Evolutionary conservation across 2,329 filamentous ascomycete genomes (phyloP).

Genomic region (Diatrype stigma): DNA sequence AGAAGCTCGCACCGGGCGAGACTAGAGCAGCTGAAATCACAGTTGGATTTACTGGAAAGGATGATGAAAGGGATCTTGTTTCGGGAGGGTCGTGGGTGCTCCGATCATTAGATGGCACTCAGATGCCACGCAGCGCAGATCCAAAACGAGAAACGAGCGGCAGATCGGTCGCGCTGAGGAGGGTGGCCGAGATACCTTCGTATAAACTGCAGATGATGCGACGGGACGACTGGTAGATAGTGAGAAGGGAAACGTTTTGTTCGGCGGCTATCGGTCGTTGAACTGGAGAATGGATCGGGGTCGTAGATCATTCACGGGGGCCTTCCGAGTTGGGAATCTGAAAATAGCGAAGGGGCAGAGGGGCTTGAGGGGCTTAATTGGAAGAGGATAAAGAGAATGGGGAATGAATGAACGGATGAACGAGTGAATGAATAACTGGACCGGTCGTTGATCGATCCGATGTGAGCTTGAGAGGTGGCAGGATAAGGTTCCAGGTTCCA

Average conservation of each 20-base stretch:
- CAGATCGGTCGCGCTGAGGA: not conserved
- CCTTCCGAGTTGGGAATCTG: not conserved
- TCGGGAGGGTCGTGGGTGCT: not conserved
- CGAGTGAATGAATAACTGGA: not conserved
- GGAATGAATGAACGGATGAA: constrained; percentile 5
- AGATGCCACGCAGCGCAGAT: not conserved
- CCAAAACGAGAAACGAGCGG: not conserved
- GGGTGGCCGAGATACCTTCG: too few species aligned
- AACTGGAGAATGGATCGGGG: too few species aligned
- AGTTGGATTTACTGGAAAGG: not conserved
- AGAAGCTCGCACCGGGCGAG: constrained; percentile 27
- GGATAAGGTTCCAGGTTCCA: not conserved
- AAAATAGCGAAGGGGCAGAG: not conserved
- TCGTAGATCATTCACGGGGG: too few species aligned
- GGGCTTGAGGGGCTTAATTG: not conserved
- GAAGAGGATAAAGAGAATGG: constrained; percentile 1
- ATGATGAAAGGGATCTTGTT: not conserved
- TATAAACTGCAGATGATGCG: too few species aligned
- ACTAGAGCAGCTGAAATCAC: constrained; percentile 5
- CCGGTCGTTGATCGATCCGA: not conserved
- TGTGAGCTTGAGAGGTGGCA: not conserved
- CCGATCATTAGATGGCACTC: not conserved
- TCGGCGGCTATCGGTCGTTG: too few species aligned
- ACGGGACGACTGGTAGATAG: too few species aligned
- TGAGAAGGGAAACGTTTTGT: too few species aligned